Conservation (phyloP, 768 basidiomycete genomes). For the Tubosaeta sp. region DNA sequence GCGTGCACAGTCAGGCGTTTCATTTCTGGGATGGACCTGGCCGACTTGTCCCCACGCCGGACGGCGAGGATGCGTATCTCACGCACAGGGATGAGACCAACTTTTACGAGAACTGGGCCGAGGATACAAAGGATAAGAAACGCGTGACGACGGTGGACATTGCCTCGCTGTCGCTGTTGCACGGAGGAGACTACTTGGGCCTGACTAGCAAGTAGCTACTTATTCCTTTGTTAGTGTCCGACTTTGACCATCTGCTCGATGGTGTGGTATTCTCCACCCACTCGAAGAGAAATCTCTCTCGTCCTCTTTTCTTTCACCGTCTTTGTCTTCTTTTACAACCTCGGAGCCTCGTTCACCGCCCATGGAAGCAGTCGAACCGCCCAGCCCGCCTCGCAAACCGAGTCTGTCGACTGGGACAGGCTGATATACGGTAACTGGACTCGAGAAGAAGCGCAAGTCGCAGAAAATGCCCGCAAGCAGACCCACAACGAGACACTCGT, state of each 20-base stretch:
- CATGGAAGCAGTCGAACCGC: constrained; percentile 42
- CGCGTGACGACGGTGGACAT: constrained; percentile 31
- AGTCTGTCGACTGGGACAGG: constrained; percentile 52
- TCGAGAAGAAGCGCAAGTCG: constrained; percentile 59
- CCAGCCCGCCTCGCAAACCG: constrained; percentile 16
- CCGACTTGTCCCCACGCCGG: constrained; percentile 39
- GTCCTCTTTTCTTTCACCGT: constrained; percentile 59
- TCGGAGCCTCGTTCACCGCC: constrained; percentile 58
- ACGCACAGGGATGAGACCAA: constrained; percentile 60
- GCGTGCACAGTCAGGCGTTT: constrained; percentile 85
- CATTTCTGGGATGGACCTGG: constrained; percentile 93
- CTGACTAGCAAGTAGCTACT: neutral
- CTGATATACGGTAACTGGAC: constrained; percentile 68
- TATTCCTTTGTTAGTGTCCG: neutral
- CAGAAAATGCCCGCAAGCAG: constrained; percentile 50
- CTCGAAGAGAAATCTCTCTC: constrained; percentile 68
- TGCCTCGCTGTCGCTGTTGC: constrained; percentile 24
- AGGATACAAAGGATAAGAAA: constrained; percentile 64
- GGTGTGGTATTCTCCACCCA: constrained; percentile 65
- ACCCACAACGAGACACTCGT: constrained; percentile 38
- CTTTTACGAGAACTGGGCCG: constrained; percentile 88
- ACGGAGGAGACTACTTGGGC: constrained; percentile 6
- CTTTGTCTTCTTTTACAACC: constrained; percentile 71
- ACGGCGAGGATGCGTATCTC: constrained; percentile 29
- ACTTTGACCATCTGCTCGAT: constrained; percentile 27